Percentiles rank a stretch among this genome's conserved stretches.
Evolutionary conservation across 2,329 filamentous ascomycete species (phyloP).

Genomic region (Penicillium polonicum): DNA sequence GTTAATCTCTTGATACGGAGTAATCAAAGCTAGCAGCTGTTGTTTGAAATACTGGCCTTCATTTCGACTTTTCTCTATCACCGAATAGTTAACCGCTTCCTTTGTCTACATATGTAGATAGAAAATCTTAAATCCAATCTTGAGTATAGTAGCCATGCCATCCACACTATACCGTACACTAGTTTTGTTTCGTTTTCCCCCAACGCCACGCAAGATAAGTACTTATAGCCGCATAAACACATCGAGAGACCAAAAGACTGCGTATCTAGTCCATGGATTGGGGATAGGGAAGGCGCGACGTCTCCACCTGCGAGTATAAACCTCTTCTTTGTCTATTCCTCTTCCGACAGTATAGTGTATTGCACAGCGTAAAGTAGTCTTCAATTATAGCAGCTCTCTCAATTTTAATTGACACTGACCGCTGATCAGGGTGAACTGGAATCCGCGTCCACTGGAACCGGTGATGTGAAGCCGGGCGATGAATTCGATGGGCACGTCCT

Average conservation of each 20-base stretch:
- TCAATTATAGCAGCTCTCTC: too few species aligned
- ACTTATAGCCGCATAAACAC: neutral
- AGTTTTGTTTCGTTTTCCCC: too few species aligned
- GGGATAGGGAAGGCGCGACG: neutral
- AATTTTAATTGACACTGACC: too few species aligned
- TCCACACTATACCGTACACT: neutral
- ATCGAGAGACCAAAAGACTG: neutral
- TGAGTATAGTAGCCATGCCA: neutral
- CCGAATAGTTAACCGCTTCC: neutral
- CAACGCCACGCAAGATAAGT: neutral
- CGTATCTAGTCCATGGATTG: neutral
- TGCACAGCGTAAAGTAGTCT: too few species aligned
- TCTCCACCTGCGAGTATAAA: neutral
- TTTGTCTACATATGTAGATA: neutral
- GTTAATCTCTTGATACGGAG: neutral
- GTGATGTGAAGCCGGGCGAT: too few species aligned
- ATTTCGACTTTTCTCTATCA: neutral
- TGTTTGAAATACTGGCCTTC: neutral
- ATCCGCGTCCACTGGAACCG: too few species aligned
- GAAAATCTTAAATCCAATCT: neutral
- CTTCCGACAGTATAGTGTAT: too few species aligned
- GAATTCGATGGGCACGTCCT: too few species aligned
- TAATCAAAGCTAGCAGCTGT: too few species aligned
- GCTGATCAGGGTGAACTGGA: too few species aligned
- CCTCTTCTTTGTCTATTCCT: neutral